phyloP scores from a whole-genome alignment of 1,284 basidiomycete species.

The Xerocomus alliaceus region DNA sequence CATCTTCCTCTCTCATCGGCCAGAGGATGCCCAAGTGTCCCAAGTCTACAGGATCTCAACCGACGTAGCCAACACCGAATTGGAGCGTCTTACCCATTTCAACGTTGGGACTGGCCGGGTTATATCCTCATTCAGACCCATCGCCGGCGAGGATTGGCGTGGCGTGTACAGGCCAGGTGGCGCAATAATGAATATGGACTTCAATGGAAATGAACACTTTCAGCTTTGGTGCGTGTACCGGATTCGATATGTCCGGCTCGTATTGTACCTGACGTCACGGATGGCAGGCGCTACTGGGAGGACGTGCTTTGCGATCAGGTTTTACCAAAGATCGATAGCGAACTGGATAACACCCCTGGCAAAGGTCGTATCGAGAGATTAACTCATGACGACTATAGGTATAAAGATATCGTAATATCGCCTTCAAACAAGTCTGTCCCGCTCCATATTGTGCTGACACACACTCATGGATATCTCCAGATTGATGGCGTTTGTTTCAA shows the following conservation, averaged over 20 bases:
- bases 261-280: not conserved
- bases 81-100: constrained; percentile 47
- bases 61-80: constrained; percentile 29
- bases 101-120: constrained; percentile 44
- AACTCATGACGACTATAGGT: constrained; percentile 45
- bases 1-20: constrained; percentile 45
- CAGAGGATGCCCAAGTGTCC: constrained; percentile 43
- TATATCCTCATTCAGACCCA: constrained; percentile 37
- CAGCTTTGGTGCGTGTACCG: constrained; percentile 44
- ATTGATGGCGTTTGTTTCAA: constrained; percentile 45
- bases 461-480: constrained; percentile 25
- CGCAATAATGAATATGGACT: constrained; percentile 47
- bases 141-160: constrained; percentile 47
- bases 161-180: constrained; percentile 44
- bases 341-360: constrained; percentile 46
- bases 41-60: constrained; percentile 45
- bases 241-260: not conserved
- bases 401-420: constrained; percentile 36
- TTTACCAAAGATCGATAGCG: constrained; percentile 41
- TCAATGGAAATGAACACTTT: constrained; percentile 48
- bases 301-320: constrained; percentile 32
- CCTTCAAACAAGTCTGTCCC: constrained; percentile 41
- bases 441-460: not conserved
- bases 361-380: constrained; percentile 47
- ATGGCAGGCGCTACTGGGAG: constrained; percentile 50